These are phyloP conservation scores for Apophysomyces ossiformis DNA, from an alignment of 371 early-diverging fungal genomes.

Conservation along the genomic window DNA sequence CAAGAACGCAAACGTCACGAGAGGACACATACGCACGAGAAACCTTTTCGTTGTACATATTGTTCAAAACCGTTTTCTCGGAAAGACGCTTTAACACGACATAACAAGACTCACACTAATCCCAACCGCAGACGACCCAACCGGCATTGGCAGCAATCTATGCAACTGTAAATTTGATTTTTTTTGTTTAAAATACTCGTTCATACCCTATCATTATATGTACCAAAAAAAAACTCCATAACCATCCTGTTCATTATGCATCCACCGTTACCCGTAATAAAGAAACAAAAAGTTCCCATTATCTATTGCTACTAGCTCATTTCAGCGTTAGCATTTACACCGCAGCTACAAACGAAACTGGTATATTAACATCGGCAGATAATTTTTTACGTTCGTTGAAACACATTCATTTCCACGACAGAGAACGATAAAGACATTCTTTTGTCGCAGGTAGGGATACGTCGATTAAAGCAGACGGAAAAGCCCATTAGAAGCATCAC, in stretches of 20 bases:
- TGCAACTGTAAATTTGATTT: slow-evolving; percentile 6
- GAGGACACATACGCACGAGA: not conserved
- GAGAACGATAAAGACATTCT: too few species aligned
- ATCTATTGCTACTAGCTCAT: not conserved
- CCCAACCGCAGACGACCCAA: slow-evolving; percentile 1
- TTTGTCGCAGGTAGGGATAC: too few species aligned
- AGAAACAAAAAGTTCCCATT: not conserved
- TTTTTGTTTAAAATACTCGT: not conserved
- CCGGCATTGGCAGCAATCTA: not conserved
- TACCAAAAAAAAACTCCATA: not conserved
- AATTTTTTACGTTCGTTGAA: too few species aligned
- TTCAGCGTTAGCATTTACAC: not conserved
- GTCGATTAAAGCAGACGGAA: too few species aligned
- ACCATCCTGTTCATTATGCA: not conserved
- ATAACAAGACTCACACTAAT: slow-evolving; percentile 6
- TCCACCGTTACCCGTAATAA: not conserved
- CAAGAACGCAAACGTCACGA: slow-evolving; percentile 7
- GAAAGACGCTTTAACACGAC: slow-evolving; percentile 1
- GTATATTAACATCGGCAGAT: too few species aligned
- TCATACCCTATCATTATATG: not conserved
- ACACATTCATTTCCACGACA: too few species aligned
- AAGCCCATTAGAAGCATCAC: too few species aligned
- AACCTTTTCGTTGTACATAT: not conserved
- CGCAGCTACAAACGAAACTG: too few species aligned
- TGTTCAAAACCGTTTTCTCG: not conserved